Evolutionary conservation across 2,329 filamentous ascomycete species (phyloP).

Genomic region (Colletotrichum scovillei): DNA sequence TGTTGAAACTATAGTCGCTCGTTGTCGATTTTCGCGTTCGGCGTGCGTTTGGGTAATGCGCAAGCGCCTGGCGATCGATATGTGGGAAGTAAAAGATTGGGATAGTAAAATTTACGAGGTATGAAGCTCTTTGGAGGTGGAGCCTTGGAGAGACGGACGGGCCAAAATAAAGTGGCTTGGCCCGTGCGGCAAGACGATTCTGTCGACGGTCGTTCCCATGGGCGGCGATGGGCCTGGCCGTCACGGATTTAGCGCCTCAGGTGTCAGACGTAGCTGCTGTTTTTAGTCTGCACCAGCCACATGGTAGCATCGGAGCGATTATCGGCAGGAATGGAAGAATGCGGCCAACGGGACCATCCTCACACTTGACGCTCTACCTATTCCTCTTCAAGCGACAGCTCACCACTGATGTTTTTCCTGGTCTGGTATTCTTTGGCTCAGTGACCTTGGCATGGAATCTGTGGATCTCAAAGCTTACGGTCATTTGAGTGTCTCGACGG

Average conservation of each 20-base stretch:
- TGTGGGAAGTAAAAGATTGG: neutral
- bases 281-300: constrained; percentile 1
- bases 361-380: neutral
- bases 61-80: neutral
- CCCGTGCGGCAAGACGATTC: constrained; percentile 18
- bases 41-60: constrained; percentile 12
- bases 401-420: no score
- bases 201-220: neutral
- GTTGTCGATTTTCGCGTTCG: neutral
- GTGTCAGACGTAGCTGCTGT: neutral
- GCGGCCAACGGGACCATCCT: neutral
- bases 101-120: constrained; percentile 28
- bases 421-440: no score
- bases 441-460: no score
- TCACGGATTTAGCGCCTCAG: constrained; percentile 14
- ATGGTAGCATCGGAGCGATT: neutral
- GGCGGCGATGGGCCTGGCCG: neutral
- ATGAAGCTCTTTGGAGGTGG: constrained; percentile 33
- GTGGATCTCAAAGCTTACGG: neutral
- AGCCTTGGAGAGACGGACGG: constrained; percentile 22
- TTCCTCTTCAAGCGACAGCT: neutral
- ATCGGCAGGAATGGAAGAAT: neutral
- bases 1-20: neutral
- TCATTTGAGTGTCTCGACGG: neutral
- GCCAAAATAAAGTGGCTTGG: constrained; percentile 12